Percentiles rank a stretch among this genome's conserved stretches.
These are phyloP conservation scores for Trichoderma sp. DNA, from an alignment of 2,329 filamentous ascomycete genomes.

Conservation along the genomic window DNA sequence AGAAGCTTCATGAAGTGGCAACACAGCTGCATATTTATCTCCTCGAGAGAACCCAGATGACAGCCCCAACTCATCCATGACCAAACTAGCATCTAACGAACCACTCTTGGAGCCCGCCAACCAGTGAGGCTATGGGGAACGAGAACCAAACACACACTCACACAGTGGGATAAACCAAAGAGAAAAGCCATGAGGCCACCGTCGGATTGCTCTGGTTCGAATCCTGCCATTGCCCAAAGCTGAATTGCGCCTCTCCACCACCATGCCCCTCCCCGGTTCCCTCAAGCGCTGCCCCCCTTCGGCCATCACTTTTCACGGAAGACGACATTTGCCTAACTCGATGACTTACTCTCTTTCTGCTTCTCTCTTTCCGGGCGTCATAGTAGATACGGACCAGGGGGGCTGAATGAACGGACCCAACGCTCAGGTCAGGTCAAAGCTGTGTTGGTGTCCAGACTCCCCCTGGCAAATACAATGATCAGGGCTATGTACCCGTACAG, in stretches of 20 bases:
- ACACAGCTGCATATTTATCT: conserved; percentile 12
- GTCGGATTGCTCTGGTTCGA: not conserved
- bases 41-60: not conserved
- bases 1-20: not conserved
- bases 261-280: not conserved
- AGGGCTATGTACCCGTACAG: not conserved
- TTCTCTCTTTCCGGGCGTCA: not conserved
- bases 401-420: not conserved
- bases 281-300: not conserved
- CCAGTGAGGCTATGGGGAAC: conserved; percentile 11
- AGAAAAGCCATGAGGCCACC: not conserved
- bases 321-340: conserved; percentile 9
- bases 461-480: not conserved
- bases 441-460: not conserved
- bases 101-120: not conserved
- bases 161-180: not conserved
- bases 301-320: conserved; percentile 15
- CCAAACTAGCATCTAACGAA: not conserved
- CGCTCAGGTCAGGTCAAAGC: not conserved
- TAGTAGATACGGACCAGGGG: not conserved
- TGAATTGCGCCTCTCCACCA: conserved; percentile 10
- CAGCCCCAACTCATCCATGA: not conserved
- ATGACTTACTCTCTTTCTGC: not conserved
- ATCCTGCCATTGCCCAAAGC: conserved; percentile 10
- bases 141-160: not conserved